Evolutionary conservation across 345 rosid genomes (phyloP).

Genomic region (Brassica juncea): DNA sequence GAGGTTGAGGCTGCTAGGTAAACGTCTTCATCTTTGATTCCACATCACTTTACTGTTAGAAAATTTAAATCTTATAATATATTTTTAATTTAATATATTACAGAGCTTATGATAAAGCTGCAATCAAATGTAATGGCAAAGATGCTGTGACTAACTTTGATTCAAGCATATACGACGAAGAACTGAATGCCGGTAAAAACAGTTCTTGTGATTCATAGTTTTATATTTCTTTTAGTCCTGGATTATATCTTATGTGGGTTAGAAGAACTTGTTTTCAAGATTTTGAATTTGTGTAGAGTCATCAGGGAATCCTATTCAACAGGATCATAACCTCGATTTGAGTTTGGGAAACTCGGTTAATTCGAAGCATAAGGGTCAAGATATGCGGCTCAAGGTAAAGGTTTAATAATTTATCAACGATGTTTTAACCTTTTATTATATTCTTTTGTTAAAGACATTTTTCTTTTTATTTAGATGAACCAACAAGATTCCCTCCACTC

Average conservation of each 20-base stretch:
- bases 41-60: background rate
- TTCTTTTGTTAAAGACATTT: background rate
- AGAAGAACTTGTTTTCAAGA: background rate
- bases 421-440: background rate
- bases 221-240: background rate
- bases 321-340: constrained; percentile 77
- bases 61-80: background rate
- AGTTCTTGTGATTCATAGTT: background rate
- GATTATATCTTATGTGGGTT: background rate
- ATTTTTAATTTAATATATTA: background rate
- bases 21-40: constrained; percentile 6
- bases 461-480: constrained; percentile 21
- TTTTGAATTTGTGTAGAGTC: constrained; percentile 39
- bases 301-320: constrained; percentile 45
- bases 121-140: constrained; percentile 74
- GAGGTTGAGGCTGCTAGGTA: constrained; percentile 98
- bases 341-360: constrained; percentile 73
- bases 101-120: constrained; percentile 96
- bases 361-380: constrained; percentile 37
- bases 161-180: constrained; percentile 60
- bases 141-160: constrained; percentile 95
- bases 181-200: constrained; percentile 41
- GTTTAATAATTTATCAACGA: background rate
- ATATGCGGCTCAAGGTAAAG: constrained; percentile 36
- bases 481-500: constrained; percentile 28